phyloP scores from a whole-genome alignment of 148 eudicot genomes.

The Dysphania ambrosioides region DNA sequence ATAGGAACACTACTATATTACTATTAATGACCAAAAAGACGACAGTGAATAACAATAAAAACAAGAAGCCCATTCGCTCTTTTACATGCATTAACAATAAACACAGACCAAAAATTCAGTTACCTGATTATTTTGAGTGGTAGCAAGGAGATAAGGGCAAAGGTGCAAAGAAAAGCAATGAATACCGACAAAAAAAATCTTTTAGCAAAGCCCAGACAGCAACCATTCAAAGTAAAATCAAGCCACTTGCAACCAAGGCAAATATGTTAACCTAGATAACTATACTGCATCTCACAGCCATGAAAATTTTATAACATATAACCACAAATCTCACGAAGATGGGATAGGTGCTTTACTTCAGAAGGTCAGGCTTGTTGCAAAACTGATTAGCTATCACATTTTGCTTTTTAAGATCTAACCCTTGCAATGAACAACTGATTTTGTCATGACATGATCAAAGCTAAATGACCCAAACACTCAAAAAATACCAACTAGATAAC shows the following conservation, averaged over 20 bases:
- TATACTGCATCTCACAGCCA: conserved; percentile 8
- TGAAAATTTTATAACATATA: not conserved
- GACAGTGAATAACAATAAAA: no score
- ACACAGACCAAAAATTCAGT: no score
- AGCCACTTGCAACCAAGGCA: not conserved
- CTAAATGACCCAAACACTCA: not conserved
- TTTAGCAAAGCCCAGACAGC: no score
- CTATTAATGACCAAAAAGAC: no score
- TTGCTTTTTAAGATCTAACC: not conserved
- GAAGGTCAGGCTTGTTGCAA: not conserved
- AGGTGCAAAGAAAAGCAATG: not conserved
- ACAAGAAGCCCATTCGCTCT: no score
- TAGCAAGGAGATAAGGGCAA: no score
- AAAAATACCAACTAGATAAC: not conserved
- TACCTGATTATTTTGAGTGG: no score
- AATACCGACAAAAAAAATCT: not conserved
- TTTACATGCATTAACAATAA: no score
- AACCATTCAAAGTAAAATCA: conserved; percentile 2
- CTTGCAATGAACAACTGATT: not conserved
- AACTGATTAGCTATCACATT: not conserved
- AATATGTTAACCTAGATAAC: not conserved
- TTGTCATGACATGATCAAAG: no score
- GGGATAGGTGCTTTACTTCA: not conserved
- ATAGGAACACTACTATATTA: no score
- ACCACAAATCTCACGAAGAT: not conserved